Percentiles rank a stretch among this genome's conserved stretches.
Evolutionary conservation across 2,329 filamentous ascomycete species (phyloP).

Genomic region (Ascochyta koolunga): DNA sequence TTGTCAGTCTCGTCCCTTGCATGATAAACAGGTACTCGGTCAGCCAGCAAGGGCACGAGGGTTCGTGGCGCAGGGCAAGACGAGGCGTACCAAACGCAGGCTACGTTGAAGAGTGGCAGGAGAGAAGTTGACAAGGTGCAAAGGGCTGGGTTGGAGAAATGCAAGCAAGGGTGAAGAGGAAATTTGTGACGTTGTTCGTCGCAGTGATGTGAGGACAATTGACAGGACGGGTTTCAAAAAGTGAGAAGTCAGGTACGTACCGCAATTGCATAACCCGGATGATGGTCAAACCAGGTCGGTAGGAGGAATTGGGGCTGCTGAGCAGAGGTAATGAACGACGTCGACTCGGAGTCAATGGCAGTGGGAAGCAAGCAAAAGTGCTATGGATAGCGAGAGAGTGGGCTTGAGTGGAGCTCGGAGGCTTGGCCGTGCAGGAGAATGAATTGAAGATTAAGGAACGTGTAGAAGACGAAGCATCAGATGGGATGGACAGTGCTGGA

Average conservation of each 20-base stretch:
- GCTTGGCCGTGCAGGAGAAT: constrained; percentile 21
- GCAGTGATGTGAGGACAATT: constrained; percentile 33
- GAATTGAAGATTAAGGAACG: constrained; percentile 25
- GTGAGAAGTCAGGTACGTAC: constrained; percentile 39
- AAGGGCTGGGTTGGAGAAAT: constrained; percentile 16
- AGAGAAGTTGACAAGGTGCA: constrained; percentile 6
- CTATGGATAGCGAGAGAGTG: constrained; percentile 13
- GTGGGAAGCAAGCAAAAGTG: constrained; percentile 2
- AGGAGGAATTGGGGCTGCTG: constrained; percentile 22
- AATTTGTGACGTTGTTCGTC: constrained; percentile 42
- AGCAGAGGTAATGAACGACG: not conserved
- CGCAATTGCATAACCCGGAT: constrained; percentile 51
- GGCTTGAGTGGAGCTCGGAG: constrained; percentile 19
- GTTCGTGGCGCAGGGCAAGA: constrained; percentile 26
- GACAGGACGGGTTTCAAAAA: constrained; percentile 44
- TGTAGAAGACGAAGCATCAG: constrained; percentile 21
- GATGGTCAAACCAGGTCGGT: constrained; percentile 33
- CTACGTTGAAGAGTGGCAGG: constrained; percentile 5
- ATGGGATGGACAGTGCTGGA: constrained; percentile 20
- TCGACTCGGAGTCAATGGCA: not conserved
- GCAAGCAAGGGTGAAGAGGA: constrained; percentile 23
- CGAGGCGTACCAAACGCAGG: constrained; percentile 18
- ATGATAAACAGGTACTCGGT: constrained; percentile 32
- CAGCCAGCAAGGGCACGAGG: constrained; percentile 26
- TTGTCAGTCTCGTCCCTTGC: constrained; percentile 37